Conservation (phyloP, 2,329 filamentous ascomycete genomes). For the Eutypa lata region DNA sequence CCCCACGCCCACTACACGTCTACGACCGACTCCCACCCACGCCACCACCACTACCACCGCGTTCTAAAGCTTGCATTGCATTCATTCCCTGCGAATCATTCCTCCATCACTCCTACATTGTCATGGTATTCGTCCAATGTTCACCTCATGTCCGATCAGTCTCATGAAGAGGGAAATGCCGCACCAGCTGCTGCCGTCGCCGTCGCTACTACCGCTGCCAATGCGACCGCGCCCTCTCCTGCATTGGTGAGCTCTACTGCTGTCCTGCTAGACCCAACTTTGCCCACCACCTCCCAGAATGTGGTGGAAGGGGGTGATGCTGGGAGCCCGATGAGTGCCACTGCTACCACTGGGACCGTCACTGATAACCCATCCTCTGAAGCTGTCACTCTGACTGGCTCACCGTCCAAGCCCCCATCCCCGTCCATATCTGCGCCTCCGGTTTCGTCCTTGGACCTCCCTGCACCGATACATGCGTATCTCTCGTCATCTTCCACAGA, state of each 20-base stretch:
- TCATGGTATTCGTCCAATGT: constrained; percentile 46
- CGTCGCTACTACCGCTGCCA: constrained; percentile 6
- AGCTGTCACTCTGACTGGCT: constrained; percentile 23
- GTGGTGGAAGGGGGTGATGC: constrained; percentile 14
- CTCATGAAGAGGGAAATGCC: constrained; percentile 52
- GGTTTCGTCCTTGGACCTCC: constrained; percentile 15
- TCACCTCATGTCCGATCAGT: constrained; percentile 56
- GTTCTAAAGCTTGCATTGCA: constrained; percentile 1
- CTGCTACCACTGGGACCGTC: constrained; percentile 19
- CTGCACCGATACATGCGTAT: constrained; percentile 17
- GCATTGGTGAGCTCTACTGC: constrained; percentile 23
- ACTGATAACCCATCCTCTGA: constrained; percentile 24
- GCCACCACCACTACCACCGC: constrained; percentile 7
- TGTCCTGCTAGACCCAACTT: constrained; percentile 4
- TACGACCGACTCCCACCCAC: not conserved
- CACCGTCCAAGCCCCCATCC: not conserved
- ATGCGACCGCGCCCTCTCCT: constrained; percentile 7
- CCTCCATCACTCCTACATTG: constrained; percentile 18
- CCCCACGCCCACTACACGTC: not conserved
- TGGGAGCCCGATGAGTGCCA: constrained; percentile 17
- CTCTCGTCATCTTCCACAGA: constrained; percentile 13
- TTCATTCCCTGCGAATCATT: constrained; percentile 18
- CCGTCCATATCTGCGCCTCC: not conserved
- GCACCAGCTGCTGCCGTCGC: constrained; percentile 37
- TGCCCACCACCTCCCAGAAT: constrained; percentile 10